Conservation (phyloP, 2,329 filamentous ascomycete species). For the Aspergillus sp. region DNA sequence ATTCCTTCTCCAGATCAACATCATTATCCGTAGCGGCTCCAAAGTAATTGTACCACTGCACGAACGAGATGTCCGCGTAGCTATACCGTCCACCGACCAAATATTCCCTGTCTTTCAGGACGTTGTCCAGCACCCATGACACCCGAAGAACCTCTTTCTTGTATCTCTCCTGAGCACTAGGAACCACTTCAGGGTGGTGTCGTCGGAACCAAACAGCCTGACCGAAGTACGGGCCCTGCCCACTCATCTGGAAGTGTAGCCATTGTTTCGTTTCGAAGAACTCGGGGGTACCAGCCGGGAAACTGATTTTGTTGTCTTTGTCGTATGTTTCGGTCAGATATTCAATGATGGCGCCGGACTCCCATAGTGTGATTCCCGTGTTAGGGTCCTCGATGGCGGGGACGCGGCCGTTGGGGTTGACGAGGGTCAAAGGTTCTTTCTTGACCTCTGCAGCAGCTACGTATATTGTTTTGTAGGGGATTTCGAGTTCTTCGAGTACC, state of each 20-base stretch:
- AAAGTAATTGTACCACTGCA: conserved; percentile 38
- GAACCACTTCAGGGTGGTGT: conserved; percentile 48
- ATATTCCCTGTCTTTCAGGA: conserved; percentile 40
- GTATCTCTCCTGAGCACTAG: conserved; percentile 49
- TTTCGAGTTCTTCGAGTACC: conserved; percentile 33
- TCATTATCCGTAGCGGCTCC: conserved; percentile 8
- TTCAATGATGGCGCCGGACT: conserved; percentile 49
- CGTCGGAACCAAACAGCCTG: conserved; percentile 48
- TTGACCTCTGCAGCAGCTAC: conserved; percentile 31
- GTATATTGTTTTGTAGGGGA: conserved; percentile 33
- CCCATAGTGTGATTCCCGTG: conserved; percentile 45
- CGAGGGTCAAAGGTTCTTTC: conserved; percentile 26
- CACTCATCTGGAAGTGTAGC: conserved; percentile 49
- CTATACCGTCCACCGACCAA: conserved; percentile 48
- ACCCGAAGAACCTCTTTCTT: conserved; percentile 49
- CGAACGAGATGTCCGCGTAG: conserved; percentile 47
- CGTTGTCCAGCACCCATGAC: conserved; percentile 46
- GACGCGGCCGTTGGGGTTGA: conserved; percentile 40
- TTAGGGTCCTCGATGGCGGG: conserved; percentile 41
- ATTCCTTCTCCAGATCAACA: conserved; percentile 34
- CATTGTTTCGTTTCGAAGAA: conserved; percentile 46
- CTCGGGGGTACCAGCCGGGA: conserved; percentile 35
- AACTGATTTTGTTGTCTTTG: conserved; percentile 41
- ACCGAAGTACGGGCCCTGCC: conserved; percentile 54
- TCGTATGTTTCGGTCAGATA: conserved; percentile 52